Conservation (phyloP, 345 rosid genomes). For the Salix viminalis region DNA sequence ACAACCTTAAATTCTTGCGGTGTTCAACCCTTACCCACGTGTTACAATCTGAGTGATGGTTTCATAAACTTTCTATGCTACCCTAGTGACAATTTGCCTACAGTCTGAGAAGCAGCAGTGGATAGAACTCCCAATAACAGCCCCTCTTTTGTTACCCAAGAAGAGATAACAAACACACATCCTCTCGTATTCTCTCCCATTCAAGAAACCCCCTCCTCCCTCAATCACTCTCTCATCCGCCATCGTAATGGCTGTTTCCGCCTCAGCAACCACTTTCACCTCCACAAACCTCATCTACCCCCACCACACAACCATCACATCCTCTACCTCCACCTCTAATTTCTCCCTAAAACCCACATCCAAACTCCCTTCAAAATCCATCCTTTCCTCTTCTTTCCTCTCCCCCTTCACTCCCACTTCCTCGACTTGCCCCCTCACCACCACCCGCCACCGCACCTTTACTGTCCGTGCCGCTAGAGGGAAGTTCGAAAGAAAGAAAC, state of each 20-base stretch:
- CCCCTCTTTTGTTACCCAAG: slow-evolving; percentile 18
- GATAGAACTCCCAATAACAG: slow-evolving; percentile 20
- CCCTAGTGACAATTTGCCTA: not conserved
- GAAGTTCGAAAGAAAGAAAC: slow-evolving; percentile 91
- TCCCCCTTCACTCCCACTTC: slow-evolving; percentile 39
- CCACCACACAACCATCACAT: slow-evolving; percentile 24
- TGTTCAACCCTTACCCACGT: not conserved
- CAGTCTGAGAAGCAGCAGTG: not conserved
- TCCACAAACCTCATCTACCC: slow-evolving; percentile 43
- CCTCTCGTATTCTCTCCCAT: slow-evolving; percentile 15
- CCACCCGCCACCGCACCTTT: slow-evolving; percentile 36
- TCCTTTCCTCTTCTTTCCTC: slow-evolving; percentile 62
- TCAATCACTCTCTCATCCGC: not conserved
- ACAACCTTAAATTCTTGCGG: not conserved
- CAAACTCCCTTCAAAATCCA: slow-evolving; percentile 29
- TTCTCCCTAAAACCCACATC: slow-evolving; percentile 24
- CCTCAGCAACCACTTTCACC: slow-evolving; percentile 42
- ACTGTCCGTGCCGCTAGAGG: slow-evolving; percentile 82
- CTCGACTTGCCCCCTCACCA: slow-evolving; percentile 9
- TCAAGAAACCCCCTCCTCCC: not conserved
- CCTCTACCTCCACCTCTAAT: slow-evolving; percentile 31
- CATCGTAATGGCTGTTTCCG: slow-evolving; percentile 52
- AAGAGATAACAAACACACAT: slow-evolving; percentile 27
- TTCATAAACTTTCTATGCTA: slow-evolving; percentile 14
- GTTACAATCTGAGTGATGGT: not conserved